These are phyloP conservation scores for Yarrowia sp. DNA, from an alignment of 805 yeast species.

Conservation along the genomic window DNA sequence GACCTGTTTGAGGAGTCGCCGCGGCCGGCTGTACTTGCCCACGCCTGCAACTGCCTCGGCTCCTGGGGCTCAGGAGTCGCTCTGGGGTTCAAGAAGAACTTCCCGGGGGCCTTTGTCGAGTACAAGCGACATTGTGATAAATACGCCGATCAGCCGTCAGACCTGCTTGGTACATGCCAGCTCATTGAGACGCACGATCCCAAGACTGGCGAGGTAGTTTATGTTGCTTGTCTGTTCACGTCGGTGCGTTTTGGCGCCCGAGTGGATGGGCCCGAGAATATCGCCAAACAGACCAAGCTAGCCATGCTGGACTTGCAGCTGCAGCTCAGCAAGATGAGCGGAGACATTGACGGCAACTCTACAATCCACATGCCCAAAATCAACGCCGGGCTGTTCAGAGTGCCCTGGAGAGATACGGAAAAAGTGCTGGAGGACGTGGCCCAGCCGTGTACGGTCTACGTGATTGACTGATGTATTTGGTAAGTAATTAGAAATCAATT, in stretches of 20 bases:
- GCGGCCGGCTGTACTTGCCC: slow-evolving; percentile 54
- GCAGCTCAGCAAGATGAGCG: slow-evolving; percentile 39
- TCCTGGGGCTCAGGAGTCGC: slow-evolving; percentile 87
- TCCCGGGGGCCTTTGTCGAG: slow-evolving; percentile 52
- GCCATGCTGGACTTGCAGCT: slow-evolving; percentile 49
- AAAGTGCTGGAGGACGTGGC: slow-evolving; percentile 43
- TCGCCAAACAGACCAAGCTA: slow-evolving; percentile 49
- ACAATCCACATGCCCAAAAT: slow-evolving; percentile 67
- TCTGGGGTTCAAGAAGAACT: slow-evolving; percentile 50
- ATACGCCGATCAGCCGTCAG: slow-evolving; percentile 31
- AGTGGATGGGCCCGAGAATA: slow-evolving; percentile 44
- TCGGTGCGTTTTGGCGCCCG: slow-evolving; percentile 51
- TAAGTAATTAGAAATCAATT: neutral
- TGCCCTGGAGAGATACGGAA: slow-evolving; percentile 77
- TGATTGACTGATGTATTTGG: neutral
- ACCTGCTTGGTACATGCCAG: slow-evolving; percentile 54
- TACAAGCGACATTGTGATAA: slow-evolving; percentile 48
- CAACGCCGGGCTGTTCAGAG: slow-evolving; percentile 74
- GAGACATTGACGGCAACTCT: slow-evolving; percentile 27
- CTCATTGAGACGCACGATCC: slow-evolving; percentile 44
- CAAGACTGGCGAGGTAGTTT: slow-evolving; percentile 29
- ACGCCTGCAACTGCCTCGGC: slow-evolving; percentile 76
- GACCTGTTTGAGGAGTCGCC: slow-evolving; percentile 49
- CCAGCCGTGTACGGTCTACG: slow-evolving; percentile 49
- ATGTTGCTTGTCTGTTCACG: slow-evolving; percentile 69